Base-by-base conservation (phyloP, 441 rosid species). In the Melastoma candidum region DNA sequence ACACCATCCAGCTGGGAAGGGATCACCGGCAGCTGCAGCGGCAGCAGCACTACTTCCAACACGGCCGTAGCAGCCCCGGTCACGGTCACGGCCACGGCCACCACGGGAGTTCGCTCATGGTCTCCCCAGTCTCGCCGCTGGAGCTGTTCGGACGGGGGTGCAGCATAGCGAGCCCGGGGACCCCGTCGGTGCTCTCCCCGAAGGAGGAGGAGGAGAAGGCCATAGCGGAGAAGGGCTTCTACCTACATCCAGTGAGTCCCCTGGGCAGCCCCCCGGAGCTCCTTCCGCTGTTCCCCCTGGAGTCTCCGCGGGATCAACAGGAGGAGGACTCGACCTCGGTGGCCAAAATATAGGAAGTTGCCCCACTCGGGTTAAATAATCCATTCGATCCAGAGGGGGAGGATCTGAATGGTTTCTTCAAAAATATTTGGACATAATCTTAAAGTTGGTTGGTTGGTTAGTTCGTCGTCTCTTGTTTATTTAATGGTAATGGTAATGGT, bases 91-190 rank as follows among this genome's bases (percentile, higher is more conserved):
- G 63, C 56, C 26, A 26, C 14, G 6, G 49, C 45, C 12, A 14
- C 46, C 12, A 14, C 46, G 17, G 71, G 41, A 76, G 22, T 17
- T 17, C 81, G 5, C 72, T 77, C 60, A 54, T 80, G 46, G 83
- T 73, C 27, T 87, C 96, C 0, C 94, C 96, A 1, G 88, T 82
- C 13, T 84, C 96, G 24, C 78, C 90, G 4, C 65, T 87, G 51
- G 94, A 87, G 52, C 73, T 80, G 60, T 51, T 48, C 48, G 59
- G 61, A 25, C 50, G 67, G 48, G 62, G 50, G 50, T 61, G 70
- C 41, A 32, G 7, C 60, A 67, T 72, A 0, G 52, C 56, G 13
- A 58, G 55, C 49, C 47, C 63, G 43, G 13, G 12, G 63, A 50
- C 55, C 2, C 48, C 48, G 36, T 22, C 53, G 27, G 27, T 46